Evolutionary conservation across 192 early-diverging fungal genomes (phyloP), one percentile per base, ranked within the genome.

Genomic region (Coemansia sp.): DNA sequence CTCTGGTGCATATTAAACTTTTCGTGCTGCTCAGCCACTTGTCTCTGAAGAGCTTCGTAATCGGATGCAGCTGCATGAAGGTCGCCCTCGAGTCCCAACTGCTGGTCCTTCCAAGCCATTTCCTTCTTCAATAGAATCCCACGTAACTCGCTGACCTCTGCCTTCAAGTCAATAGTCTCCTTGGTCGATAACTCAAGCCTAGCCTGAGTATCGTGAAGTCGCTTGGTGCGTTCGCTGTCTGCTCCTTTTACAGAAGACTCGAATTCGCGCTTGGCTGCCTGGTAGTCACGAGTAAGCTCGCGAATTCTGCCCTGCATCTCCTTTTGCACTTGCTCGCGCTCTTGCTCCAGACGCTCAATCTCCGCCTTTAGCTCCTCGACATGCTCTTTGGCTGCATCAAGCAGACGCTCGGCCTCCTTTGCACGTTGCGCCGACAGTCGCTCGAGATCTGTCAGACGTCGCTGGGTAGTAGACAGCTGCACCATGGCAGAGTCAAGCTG

Each of bases 121-220:
- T 80, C 71, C 57, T 74, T 74, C 23, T 70, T 67, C 34, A 80
- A 44, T 49, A 80, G 58, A 14, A 70, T 56, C 7, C 77, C 68
- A 49, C 77, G 77, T 62, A 80, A 53, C 68, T 80, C 77, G 65
- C 77, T 80, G 54, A 74, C 44, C 32, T 74, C 61, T 18, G 68
- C 44, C 31, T 65, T 63, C 1, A 74, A 47, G n/a, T 67, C 77
- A 21, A 74, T 16, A 10, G 58, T 30, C 41, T 80, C 77, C 48
- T 64, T 63, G 12, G 55, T 67, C 0, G 71, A 71, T 23, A 55
- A 49, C 54, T 79, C 76, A 3, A 69, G 60, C 19, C 68, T 25
- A 0, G 52, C n/a, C 48, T 80, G 77, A 14, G 77, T 66, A 54
- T 80, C 77, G 7, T 54, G 56, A 56, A 74, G 54, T 23, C 77